Base-by-base conservation (phyloP, 164 flowering plant species). In the Vitis labrusca region DNA sequence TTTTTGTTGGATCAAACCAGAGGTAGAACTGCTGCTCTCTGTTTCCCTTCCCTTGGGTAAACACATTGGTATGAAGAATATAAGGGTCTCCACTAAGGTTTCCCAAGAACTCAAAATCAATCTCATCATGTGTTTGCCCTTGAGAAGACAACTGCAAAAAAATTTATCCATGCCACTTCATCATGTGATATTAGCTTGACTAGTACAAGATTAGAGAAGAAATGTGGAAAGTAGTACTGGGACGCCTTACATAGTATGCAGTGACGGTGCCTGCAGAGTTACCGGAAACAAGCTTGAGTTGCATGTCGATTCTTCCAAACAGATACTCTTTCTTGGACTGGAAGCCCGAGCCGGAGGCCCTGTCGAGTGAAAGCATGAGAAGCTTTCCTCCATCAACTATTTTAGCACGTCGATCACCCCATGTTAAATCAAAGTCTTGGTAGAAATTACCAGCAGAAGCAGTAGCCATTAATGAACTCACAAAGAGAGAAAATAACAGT, bases 51-150 rank as follows among this genome's bases (percentile, higher is more conserved):
- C 78, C 78, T 47, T 76, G 71, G 3, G 63, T 51, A 48, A 50
- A 76, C 14, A 76, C 69, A 23, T 76, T 76, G 6, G 78, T 76
- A 55, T 76, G 78, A 5, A 76, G 48, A 15, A 50, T 71, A 50
- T 76, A 76, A 3, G 78, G 78, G 16, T 70, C 63, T 37, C 78
- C 78, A 47, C 71, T 75, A 7, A 53, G 14, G 50, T 75, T 75
- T 10, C 78, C 78, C 64, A 76, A 67, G 68, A 76, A 76, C 71
- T 76, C 78, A 29, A 76, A 68, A 76, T 76, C 78, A 57, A 76
- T 76, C 69, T 76, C 78, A 44, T 76, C 78, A 27, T 67, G 74
- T 7, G 23, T 53, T 32, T 67, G 44, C 12, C 74, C 74, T 48
- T 66, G 61, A n/a, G 78, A 75, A 27, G 73, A 53, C 50, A 75